These are phyloP conservation scores for Protea cynaroides DNA, from an alignment of 164 flowering plant genomes.

Conservation along the genomic window DNA sequence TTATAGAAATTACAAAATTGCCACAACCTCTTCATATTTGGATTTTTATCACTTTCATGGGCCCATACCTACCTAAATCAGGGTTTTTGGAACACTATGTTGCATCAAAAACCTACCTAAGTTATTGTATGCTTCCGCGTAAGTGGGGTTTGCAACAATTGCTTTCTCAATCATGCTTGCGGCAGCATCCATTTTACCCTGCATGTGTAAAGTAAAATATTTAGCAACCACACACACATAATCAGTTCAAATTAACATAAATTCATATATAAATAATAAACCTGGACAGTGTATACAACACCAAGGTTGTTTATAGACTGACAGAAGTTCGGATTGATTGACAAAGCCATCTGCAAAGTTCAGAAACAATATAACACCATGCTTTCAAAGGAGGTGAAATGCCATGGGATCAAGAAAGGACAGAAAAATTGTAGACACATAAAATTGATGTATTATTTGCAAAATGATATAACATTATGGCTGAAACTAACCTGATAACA, in stretches of 20 bases:
- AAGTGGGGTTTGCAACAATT: slow-evolving; percentile 92
- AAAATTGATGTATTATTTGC: background rate
- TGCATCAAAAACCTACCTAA: slow-evolving; percentile 68
- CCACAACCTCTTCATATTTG: too few relatives aligned
- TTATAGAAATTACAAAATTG: too few relatives aligned
- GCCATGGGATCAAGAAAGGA: background rate
- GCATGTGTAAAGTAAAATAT: slow-evolving; percentile 11
- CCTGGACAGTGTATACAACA: slow-evolving; percentile 99
- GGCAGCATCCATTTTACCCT: slow-evolving; percentile 99
- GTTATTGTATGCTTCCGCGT: slow-evolving; percentile 98
- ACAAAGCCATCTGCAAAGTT: slow-evolving; percentile 71
- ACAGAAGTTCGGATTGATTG: slow-evolving; percentile 93
- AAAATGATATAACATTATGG: background rate
- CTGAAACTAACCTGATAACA: slow-evolving; percentile 75
- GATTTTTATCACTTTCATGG: too few relatives aligned
- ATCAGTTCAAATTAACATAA: background rate
- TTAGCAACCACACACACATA: slow-evolving; percentile 4
- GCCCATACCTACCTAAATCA: too few relatives aligned
- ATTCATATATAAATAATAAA: slow-evolving; percentile 17
- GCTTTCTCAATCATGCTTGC: slow-evolving; percentile 98
- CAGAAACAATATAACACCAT: slow-evolving; percentile 1
- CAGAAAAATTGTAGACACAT: background rate
- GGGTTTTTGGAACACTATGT: too few relatives aligned
- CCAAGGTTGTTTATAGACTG: slow-evolving; percentile 98
- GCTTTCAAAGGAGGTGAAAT: background rate